Conservation (phyloP, 208 protist species). For the Trypanosoma theileri region DNA sequence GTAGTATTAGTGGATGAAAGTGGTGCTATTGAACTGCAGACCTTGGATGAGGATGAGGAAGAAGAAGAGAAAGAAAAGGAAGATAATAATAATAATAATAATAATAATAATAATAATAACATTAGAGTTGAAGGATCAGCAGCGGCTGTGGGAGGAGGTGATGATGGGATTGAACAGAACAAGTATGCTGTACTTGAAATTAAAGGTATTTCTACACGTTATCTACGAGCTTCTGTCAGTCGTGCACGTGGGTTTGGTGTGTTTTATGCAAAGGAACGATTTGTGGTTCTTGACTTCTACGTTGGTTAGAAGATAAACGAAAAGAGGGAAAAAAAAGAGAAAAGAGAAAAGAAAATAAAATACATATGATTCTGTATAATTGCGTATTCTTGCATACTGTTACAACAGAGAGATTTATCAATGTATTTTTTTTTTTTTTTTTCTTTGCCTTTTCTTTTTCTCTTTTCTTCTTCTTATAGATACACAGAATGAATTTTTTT, state of each 20-base stretch:
- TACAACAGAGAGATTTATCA: neutral
- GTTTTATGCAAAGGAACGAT: constrained; percentile 50
- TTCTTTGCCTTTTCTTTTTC: constrained; percentile 11
- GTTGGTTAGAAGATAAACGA: constrained; percentile 16
- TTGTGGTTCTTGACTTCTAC: constrained; percentile 76
- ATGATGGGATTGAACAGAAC: no score
- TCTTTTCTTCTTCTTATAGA: neutral
- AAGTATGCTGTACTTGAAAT: constrained; percentile 44
- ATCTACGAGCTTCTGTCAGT: constrained; percentile 59
- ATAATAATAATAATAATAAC: no score
- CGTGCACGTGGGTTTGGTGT: constrained; percentile 66
- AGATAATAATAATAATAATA: no score
- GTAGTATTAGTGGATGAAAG: constrained; percentile 44
- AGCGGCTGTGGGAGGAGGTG: no score
- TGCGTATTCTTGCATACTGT: neutral
- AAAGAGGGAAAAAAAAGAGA: neutral
- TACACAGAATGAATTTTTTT: constrained; percentile 5
- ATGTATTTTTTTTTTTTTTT: neutral
- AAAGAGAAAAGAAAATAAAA: constrained; percentile 8
- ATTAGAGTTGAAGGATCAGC: no score
- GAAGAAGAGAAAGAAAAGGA: neutral
- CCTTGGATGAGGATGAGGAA: constrained; percentile 29
- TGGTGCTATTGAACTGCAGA: constrained; percentile 28
- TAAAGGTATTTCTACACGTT: constrained; percentile 39
- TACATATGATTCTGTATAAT: neutral